These are phyloP conservation scores for Penicillium cinerascens DNA, from an alignment of 495 filamentous ascomycete genomes.

Conservation along the genomic window DNA sequence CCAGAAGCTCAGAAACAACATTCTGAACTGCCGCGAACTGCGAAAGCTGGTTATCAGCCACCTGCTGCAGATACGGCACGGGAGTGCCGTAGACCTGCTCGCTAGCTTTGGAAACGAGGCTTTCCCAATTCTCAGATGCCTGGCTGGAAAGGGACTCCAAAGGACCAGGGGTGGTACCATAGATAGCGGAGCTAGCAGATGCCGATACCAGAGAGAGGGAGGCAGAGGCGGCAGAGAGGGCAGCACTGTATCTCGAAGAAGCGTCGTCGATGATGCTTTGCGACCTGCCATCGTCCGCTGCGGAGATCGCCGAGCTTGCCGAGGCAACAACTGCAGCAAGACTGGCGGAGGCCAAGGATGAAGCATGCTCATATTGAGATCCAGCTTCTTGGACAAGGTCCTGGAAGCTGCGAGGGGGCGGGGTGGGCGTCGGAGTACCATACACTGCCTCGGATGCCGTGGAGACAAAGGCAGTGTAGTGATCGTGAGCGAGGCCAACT, in stretches of 20 bases:
- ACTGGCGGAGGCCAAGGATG: constrained; percentile 48
- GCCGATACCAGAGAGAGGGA: constrained; percentile 50
- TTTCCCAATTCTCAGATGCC: constrained; percentile 63
- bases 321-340: constrained; percentile 44
- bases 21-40: constrained; percentile 69
- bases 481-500: constrained; percentile 70
- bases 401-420: constrained; percentile 28
- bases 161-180: constrained; percentile 43
- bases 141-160: constrained; percentile 48
- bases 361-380: constrained; percentile 42
- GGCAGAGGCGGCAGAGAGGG: constrained; percentile 47
- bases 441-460: constrained; percentile 61
- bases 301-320: constrained; percentile 43
- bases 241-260: constrained; percentile 45
- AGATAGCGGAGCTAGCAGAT: constrained; percentile 45
- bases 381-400: constrained; percentile 44
- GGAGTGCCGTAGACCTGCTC: constrained; percentile 70
- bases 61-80: constrained; percentile 58
- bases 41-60: constrained; percentile 46
- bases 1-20: constrained; percentile 72
- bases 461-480: constrained; percentile 68
- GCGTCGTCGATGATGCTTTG: constrained; percentile 44
- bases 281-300: constrained; percentile 37
- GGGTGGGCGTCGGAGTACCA: constrained; percentile 45
- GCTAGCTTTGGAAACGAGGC: constrained; percentile 62